These are phyloP conservation scores for Nannizzia gypsea DNA, from an alignment of 2,329 filamentous ascomycete species.

Conservation along the genomic window DNA sequence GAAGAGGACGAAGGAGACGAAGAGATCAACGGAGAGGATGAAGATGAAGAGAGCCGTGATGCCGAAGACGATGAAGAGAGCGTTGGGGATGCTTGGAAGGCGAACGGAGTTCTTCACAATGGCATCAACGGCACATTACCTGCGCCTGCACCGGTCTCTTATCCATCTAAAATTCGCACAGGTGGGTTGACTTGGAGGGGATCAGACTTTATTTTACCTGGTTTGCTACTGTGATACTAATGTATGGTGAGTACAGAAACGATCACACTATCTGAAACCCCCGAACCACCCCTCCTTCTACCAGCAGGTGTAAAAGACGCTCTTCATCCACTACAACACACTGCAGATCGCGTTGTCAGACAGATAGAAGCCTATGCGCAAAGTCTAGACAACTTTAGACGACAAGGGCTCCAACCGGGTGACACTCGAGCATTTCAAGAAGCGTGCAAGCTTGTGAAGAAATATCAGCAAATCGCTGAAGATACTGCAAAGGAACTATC, in stretches of 20 bases:
- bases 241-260: conserved; percentile 4
- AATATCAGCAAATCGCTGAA: conserved; percentile 49
- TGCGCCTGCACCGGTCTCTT: not conserved
- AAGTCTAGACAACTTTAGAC: conserved; percentile 64
- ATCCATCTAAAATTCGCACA: not conserved
- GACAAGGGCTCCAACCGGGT: conserved; percentile 22
- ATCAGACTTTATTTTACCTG: not conserved
- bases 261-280: conserved; percentile 12
- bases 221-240: not conserved
- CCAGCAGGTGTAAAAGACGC: conserved; percentile 40
- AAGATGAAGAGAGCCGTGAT: conserved; percentile 5
- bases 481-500: conserved; percentile 37
- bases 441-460: conserved; percentile 55
- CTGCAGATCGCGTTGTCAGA: conserved; percentile 57
- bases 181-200: not conserved
- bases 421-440: conserved; percentile 49
- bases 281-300: conserved; percentile 27
- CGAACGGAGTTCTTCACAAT: not conserved
- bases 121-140: not conserved
- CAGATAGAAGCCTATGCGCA: conserved; percentile 83
- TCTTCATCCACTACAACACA: conserved; percentile 50
- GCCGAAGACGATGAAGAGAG: conserved; percentile 6
- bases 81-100: not conserved
- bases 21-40: conserved; percentile 16
- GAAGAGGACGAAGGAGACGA: conserved; percentile 15